These are phyloP conservation scores for Cytospora mali DNA, from an alignment of 2,329 filamentous ascomycete genomes.

Conservation along the genomic window DNA sequence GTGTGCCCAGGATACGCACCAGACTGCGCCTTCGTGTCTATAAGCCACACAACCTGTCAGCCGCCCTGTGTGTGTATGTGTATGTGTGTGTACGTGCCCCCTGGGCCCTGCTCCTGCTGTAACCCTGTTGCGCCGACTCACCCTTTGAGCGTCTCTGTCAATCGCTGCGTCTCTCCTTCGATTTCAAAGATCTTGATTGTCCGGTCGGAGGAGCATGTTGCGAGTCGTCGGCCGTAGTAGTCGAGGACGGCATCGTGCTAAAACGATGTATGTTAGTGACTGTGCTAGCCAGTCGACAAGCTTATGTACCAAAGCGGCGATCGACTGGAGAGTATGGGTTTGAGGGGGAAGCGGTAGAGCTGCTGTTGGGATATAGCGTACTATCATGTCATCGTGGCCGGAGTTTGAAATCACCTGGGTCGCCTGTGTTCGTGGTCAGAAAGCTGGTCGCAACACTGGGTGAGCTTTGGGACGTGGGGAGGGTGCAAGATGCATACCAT, in stretches of 20 bases:
- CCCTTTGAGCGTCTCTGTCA: constrained; percentile 94
- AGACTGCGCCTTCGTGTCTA: constrained; percentile 95
- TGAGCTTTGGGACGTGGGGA: not conserved
- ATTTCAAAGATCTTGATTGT: constrained; percentile 99
- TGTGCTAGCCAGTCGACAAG: constrained; percentile 15
- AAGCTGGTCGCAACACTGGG: not conserved
- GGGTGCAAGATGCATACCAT: constrained; percentile 25
- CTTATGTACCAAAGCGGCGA: constrained; percentile 23
- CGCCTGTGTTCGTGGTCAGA: constrained; percentile 38
- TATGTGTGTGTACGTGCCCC: too few species aligned
- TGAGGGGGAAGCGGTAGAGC: not conserved
- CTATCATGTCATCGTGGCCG: constrained; percentile 99
- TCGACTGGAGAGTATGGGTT: constrained; percentile 18
- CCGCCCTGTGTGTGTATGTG: not conserved
- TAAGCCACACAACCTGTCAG: constrained; percentile 10
- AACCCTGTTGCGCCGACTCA: constrained; percentile 46
- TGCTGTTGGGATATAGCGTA: constrained; percentile 55
- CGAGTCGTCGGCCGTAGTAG: constrained; percentile 95
- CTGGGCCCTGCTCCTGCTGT: not conserved
- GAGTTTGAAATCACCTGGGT: constrained; percentile 80
- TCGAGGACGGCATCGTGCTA: constrained; percentile 98
- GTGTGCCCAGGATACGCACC: constrained; percentile 97
- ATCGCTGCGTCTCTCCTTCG: constrained; percentile 85
- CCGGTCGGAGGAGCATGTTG: constrained; percentile 96
- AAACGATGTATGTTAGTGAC: constrained; percentile 29